Percentiles rank a stretch among this genome's conserved stretches.
phyloP scores from a whole-genome alignment of 2,329 filamentous ascomycete species.

The Penicillium brasilianum region DNA sequence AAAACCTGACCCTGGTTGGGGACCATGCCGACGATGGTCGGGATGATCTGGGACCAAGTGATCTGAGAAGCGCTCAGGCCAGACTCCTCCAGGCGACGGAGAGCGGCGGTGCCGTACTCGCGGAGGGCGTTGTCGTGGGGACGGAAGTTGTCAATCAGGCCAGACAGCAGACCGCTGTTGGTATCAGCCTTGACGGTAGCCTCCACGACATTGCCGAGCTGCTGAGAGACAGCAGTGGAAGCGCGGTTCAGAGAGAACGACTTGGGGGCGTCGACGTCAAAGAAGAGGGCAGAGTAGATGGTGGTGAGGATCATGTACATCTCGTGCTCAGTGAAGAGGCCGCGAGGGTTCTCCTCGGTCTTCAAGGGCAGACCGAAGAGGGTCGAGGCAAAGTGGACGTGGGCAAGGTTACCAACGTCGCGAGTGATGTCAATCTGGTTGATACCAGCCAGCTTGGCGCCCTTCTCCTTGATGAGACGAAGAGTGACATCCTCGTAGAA shows the following conservation, averaged over 20 bases:
- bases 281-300: constrained; percentile 69
- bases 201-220: constrained; percentile 67
- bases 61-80: constrained; percentile 69
- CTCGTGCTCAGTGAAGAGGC: constrained; percentile 63
- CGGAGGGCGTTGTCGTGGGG: constrained; percentile 62
- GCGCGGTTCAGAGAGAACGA: constrained; percentile 67
- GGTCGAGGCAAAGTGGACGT: constrained; percentile 61
- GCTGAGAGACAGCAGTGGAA: constrained; percentile 60
- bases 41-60: constrained; percentile 72
- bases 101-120: constrained; percentile 68
- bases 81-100: constrained; percentile 67
- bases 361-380: constrained; percentile 62
- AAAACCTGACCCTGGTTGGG: constrained; percentile 75
- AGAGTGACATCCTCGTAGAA: constrained; percentile 70
- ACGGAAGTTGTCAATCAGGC: constrained; percentile 53
- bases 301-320: constrained; percentile 66
- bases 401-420: constrained; percentile 61
- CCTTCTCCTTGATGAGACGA: constrained; percentile 67
- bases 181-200: constrained; percentile 67
- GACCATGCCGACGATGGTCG: constrained; percentile 68
- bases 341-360: constrained; percentile 55
- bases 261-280: constrained; percentile 69
- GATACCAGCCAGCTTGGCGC: constrained; percentile 65
- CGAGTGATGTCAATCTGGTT: constrained; percentile 73
- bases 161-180: constrained; percentile 60